A percentile compares a stretch with the other conserved stretches of the same genome.
These are phyloP conservation scores for Neofusicoccum laricinum DNA, from an alignment of 2,329 filamentous ascomycete species.

Conservation along the genomic window DNA sequence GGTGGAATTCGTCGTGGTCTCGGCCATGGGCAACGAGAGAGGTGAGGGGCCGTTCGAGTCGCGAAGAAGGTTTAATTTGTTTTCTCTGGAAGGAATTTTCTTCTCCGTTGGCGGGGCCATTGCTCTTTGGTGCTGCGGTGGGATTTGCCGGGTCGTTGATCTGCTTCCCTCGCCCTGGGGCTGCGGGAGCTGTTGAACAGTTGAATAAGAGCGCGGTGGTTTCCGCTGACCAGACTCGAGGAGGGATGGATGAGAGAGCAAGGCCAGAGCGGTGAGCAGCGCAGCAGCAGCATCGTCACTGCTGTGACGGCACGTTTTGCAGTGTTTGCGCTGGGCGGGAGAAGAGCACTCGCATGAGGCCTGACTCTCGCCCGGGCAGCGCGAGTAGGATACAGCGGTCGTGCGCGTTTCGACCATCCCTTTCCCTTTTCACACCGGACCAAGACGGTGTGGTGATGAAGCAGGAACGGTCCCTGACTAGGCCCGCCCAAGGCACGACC, in stretches of 20 bases:
- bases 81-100: constrained; percentile 1
- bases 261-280: constrained; percentile 3
- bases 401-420: not conserved
- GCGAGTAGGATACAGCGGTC: not conserved
- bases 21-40: not conserved
- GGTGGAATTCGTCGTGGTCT: not conserved
- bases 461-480: constrained; percentile 8
- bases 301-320: not conserved
- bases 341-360: not conserved
- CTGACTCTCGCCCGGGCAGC: not conserved
- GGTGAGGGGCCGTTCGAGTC: not conserved
- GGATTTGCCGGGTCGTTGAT: constrained; percentile 1
- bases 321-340: not conserved
- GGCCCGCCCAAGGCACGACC: not conserved
- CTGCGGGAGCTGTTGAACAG: not conserved
- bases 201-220: not conserved
- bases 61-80: constrained; percentile 3
- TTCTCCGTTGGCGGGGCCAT: not conserved
- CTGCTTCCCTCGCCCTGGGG: not conserved
- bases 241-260: not conserved
- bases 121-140: not conserved
- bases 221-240: not conserved
- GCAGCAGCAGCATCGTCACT: not conserved
- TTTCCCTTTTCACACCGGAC: constrained; percentile 1
- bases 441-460: constrained; percentile 10